Conservation (phyloP, 257 asterid species). For the Fraxinus excelsior region DNA sequence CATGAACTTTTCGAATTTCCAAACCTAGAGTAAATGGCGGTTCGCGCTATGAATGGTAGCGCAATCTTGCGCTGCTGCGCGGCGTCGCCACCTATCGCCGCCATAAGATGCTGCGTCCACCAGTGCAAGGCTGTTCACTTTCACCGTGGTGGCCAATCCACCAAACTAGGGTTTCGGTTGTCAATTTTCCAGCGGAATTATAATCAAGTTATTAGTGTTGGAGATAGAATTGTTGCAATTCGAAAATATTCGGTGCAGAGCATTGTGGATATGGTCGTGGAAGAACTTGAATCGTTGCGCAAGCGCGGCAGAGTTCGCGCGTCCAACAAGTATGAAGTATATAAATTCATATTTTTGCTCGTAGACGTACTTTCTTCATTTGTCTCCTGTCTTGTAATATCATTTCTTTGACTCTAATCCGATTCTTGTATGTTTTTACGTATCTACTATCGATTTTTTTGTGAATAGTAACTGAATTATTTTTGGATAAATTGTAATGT, state of each 20-base stretch:
- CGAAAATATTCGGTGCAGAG: slow-evolving; percentile 65
- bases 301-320: slow-evolving; percentile 59
- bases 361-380: background rate
- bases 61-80: slow-evolving; percentile 62
- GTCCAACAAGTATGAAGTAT: slow-evolving; percentile 59
- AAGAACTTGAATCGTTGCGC: slow-evolving; percentile 54
- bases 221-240: slow-evolving; percentile 27
- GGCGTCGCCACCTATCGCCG: slow-evolving; percentile 54
- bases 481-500: background rate
- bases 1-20: background rate
- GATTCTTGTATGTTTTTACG: slow-evolving; percentile 7
- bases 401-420: background rate
- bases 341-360: background rate
- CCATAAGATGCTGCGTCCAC: slow-evolving; percentile 44
- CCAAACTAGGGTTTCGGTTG: slow-evolving; percentile 29
- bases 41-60: slow-evolving; percentile 70
- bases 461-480: background rate
- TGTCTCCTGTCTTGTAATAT: background rate
- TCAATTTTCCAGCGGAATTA: slow-evolving; percentile 35
- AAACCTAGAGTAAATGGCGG: slow-evolving; percentile 57
- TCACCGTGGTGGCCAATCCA: slow-evolving; percentile 19
- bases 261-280: slow-evolving; percentile 53
- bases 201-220: slow-evolving; percentile 30
- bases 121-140: slow-evolving; percentile 31
- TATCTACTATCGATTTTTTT: background rate